phyloP scores from a whole-genome alignment of 257 asterid genomes.

The Nicotiana otophora region DNA sequence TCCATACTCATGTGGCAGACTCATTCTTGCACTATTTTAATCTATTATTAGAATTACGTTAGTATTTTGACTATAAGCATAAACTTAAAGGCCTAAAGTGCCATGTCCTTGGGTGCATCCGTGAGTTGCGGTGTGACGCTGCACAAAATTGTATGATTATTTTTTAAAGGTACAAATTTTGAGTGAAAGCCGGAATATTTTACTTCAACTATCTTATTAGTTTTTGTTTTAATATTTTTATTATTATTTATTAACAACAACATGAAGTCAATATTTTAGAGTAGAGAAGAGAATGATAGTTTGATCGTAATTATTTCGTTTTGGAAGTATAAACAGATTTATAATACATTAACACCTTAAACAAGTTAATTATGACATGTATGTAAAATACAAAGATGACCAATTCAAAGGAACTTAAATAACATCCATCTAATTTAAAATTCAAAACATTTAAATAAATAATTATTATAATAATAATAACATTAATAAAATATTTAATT shows the following conservation, averaged over 20 bases:
- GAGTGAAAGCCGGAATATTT: background rate
- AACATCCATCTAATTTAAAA: background rate
- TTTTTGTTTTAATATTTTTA: background rate
- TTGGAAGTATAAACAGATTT: background rate
- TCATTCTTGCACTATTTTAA: too few species aligned
- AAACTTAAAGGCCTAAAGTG: too few species aligned
- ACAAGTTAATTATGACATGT: background rate
- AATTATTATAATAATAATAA: too few species aligned
- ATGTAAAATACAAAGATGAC: background rate
- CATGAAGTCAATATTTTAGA: background rate
- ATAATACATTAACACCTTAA: background rate
- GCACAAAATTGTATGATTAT: too few species aligned
- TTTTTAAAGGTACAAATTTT: too few species aligned
- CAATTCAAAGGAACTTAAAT: background rate
- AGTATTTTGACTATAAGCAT: too few species aligned
- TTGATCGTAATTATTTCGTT: background rate
- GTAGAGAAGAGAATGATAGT: background rate
- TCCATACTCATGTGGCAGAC: too few species aligned
- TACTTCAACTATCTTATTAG: background rate
- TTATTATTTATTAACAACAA: background rate
- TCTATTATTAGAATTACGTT: too few species aligned
- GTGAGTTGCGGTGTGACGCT: too few species aligned
- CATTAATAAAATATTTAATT: background rate
- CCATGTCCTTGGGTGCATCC: too few species aligned
- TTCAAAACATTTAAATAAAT: background rate